Evolutionary conservation across 345 rosid genomes (phyloP).

Genomic region (Syzygium aromaticum): DNA sequence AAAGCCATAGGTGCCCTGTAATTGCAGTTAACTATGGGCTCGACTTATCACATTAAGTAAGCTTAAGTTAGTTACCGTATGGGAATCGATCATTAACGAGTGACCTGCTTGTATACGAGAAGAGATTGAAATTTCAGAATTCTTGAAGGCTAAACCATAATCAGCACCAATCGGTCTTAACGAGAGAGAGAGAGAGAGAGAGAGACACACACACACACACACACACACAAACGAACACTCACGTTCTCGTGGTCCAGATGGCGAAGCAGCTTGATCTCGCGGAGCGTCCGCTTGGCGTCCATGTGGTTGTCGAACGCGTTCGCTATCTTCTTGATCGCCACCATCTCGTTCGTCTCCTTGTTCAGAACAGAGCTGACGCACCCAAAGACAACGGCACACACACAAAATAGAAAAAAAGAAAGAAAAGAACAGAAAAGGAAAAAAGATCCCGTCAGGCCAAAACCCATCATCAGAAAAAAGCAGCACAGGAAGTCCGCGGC

Average conservation of each 20-base stretch:
- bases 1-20: neutral
- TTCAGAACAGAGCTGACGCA: constrained; percentile 74
- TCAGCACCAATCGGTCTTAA: neutral
- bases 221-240: neutral
- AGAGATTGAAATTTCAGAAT: neutral
- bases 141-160: neutral
- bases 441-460: neutral
- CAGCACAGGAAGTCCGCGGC: neutral
- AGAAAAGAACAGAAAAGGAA: neutral
- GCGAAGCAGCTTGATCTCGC: constrained; percentile 91
- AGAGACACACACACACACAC: neutral
- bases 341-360: constrained; percentile 85
- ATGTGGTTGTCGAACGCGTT: constrained; percentile 89
- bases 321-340: constrained; percentile 96
- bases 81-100: neutral
- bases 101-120: neutral
- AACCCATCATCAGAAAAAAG: neutral
- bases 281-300: constrained; percentile 99
- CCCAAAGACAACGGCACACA: neutral
- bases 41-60: neutral
- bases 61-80: neutral
- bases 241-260: constrained; percentile 99
- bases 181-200: neutral
- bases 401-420: neutral
- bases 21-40: neutral